Base-by-base conservation (phyloP, 257 asterid species). In the Solanum chaucha region DNA sequence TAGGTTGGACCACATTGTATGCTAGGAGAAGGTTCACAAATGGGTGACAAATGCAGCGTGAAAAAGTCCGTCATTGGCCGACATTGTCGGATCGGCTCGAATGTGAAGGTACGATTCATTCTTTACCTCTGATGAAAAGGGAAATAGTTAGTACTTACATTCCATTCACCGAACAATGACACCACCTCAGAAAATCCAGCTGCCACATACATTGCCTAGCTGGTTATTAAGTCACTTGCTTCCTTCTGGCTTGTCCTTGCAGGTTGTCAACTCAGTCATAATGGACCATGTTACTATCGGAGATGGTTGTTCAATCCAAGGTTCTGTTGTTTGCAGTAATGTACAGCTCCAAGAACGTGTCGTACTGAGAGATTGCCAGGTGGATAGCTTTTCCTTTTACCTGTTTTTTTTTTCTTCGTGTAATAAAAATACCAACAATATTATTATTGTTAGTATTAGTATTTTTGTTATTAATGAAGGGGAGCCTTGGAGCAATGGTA, bases 1-100 rank as follows among this genome's bases (percentile, higher is more conserved):
- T 90, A 97, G 99, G 98, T 97, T 88, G 99, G 99, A 22, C 98
- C 98, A 14, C 99, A 97, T 84, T 97, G 99, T 93, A 93, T 97
- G 98, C 84, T 97, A 40, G 98, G 97, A 88, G 99, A 97, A 92
- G 99, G 99, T 86, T 94, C 97, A 22, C 93, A 93, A 87, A 93
- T 96, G 98, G 99, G 98, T 48, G 99, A 97, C 89, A 97, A 97
- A 89, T 96, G 99, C 93, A 97, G 99, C 9, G 98, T 97, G 88
- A 97, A 97, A 89, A 96, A 94, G 88, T 97, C 99, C 51, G 95
- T 96, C 89, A 96, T 97, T 86, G 99, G 99, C 46, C 98, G 97
- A 28, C 99, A 97, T 92, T 97, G 98, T 87, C 97, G 99, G 84
- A 96, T 97, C 80, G 98, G 99, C 87, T 97, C 99, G 70, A 97